Base-by-base conservation (phyloP, 805 yeast genomes). In the Kluyveromyces lactis region DNA sequence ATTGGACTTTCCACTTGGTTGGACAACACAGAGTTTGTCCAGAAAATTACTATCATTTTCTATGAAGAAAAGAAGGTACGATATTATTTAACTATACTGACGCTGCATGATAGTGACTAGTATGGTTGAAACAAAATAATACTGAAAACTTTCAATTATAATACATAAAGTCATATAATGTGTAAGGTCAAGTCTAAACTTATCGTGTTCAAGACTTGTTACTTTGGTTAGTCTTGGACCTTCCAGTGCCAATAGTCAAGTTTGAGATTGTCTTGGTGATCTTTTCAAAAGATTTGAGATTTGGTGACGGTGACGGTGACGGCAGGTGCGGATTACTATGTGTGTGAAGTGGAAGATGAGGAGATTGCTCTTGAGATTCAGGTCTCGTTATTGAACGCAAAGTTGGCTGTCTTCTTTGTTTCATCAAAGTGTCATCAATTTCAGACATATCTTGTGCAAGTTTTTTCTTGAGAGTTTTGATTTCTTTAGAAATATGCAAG, bases 401-500 rank as follows among this genome's bases (percentile, higher is more conserved):
- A 5, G 15, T 18, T 11, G 12, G 17, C 5, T n/a, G 21, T 26
- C 16, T 34, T 19, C 21, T 6, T n/a, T 34, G 18, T 26, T 9
- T 5, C 7, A n/a, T 8, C 12, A 34, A 18, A 12, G 18, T 34
- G 15, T 34, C 37, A 26, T 34, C 37, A 11, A 34, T 24, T 9
- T 17, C 30, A 7, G 30, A n/a, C 15, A 49, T 36, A 12, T 46
- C 49, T 8, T 32, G 43, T 6, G 39, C 41, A n/a, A 45, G 36
- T 38, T 43, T 45, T 38, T 42, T 50, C 38, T 50, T 53, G 9
- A 52, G 35, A 16, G 36, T 43, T 40, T 50, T 53, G 28, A 56
- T 41, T 9, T 38, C 36, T 37, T 45, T 55, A 4, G 61, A 58
- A 8, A 61, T 35, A 35, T 56, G 55, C 17, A 61, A 41, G 42